phyloP scores from a whole-genome alignment of 2,329 filamentous ascomycete genomes.

The Colletotrichum sp. region DNA sequence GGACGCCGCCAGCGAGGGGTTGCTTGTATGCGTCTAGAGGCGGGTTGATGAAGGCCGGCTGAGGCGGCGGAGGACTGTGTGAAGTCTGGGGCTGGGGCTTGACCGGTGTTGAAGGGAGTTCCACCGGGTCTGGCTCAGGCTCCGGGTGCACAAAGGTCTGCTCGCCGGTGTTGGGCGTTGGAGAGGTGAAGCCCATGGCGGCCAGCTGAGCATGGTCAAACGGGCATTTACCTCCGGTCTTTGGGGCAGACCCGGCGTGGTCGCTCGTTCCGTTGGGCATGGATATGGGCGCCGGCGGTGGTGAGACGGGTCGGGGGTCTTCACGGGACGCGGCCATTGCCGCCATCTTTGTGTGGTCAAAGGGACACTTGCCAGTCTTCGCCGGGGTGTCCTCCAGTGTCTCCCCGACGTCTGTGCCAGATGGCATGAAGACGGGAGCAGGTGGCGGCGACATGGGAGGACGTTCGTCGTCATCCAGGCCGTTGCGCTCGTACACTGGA shows the following conservation, averaged over 20 bases:
- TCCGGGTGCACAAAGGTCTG: constrained; percentile 7
- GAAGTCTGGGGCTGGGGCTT: constrained; percentile 27
- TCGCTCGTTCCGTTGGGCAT: constrained; percentile 44
- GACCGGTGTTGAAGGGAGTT: constrained; percentile 24
- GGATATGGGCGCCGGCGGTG: constrained; percentile 61
- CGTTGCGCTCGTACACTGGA: constrained; percentile 59
- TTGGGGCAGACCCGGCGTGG: constrained; percentile 25
- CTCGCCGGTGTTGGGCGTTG: constrained; percentile 13
- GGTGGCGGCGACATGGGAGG: constrained; percentile 63
- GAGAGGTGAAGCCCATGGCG: constrained; percentile 31
- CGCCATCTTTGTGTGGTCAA: constrained; percentile 55
- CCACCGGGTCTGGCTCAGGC: not conserved
- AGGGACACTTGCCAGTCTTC: constrained; percentile 60
- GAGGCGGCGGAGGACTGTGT: constrained; percentile 29
- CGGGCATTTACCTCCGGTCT: constrained; percentile 57
- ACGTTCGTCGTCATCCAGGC: constrained; percentile 40
- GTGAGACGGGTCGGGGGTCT: constrained; percentile 48
- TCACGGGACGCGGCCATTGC: constrained; percentile 30
- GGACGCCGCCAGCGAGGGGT: constrained; percentile 31
- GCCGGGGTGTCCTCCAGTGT: constrained; percentile 25
- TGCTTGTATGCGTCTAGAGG: constrained; percentile 35
- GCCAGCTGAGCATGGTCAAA: constrained; percentile 58
- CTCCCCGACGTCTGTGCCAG: constrained; percentile 29
- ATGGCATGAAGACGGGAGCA: constrained; percentile 59
- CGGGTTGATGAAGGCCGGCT: constrained; percentile 60